These are phyloP conservation scores for Porphyrellus cyaneotinctus DNA, from an alignment of 768 basidiomycete genomes.

Conservation along the genomic window DNA sequence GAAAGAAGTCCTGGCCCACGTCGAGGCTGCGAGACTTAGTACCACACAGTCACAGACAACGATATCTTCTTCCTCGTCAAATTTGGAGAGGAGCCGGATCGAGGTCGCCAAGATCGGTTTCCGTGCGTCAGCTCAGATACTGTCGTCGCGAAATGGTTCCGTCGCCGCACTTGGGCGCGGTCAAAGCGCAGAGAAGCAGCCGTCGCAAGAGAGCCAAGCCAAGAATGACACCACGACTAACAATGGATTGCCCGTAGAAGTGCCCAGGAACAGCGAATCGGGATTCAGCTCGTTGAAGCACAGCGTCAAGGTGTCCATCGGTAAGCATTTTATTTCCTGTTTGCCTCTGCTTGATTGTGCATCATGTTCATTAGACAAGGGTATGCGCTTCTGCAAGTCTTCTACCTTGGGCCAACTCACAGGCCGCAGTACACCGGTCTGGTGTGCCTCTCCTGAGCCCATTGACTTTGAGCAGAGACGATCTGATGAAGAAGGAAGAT, in stretches of 20 bases:
- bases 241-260: constrained; percentile 25
- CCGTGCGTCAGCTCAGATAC: constrained; percentile 27
- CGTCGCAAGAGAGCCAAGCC: constrained; percentile 3
- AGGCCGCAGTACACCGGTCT: constrained; percentile 27
- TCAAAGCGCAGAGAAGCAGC: constrained; percentile 8
- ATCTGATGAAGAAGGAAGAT: constrained; percentile 31
- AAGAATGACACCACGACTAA: constrained; percentile 17
- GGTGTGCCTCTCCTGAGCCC: constrained; percentile 29
- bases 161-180: constrained; percentile 12
- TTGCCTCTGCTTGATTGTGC: background rate
- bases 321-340: constrained; percentile 36
- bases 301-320: constrained; percentile 69
- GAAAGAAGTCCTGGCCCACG: background rate
- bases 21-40: constrained; percentile 5
- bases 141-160: constrained; percentile 25
- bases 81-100: constrained; percentile 26
- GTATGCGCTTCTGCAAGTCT: constrained; percentile 62
- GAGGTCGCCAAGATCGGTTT: constrained; percentile 30
- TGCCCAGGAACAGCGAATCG: constrained; percentile 31
- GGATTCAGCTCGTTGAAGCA: constrained; percentile 56
- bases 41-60: constrained; percentile 14
- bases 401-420: constrained; percentile 47
- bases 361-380: constrained; percentile 49
- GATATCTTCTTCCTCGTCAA: constrained; percentile 18
- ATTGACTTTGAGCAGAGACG: constrained; percentile 32